Evolutionary conservation across 495 filamentous ascomycete genomes (phyloP).

Genomic region (Staphylotrichum longicolle): DNA sequence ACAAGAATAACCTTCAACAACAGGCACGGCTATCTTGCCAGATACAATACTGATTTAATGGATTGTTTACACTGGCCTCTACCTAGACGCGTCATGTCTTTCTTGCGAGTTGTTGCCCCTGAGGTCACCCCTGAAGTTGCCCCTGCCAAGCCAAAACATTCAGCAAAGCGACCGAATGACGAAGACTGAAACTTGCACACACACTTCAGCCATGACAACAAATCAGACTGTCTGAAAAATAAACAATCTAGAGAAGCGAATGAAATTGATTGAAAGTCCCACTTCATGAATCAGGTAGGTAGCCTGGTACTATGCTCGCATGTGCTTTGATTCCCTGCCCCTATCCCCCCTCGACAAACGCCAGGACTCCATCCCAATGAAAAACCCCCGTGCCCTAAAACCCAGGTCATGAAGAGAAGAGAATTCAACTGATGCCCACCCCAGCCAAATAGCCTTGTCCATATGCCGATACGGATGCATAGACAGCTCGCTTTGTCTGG

Average conservation of each 20-base stretch:
- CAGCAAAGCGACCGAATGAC: not conserved
- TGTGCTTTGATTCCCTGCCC: not conserved
- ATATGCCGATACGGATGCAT: not conserved
- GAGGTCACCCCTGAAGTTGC: not conserved
- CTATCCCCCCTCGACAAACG: not conserved
- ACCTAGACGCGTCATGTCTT: no score
- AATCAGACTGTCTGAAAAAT: no score
- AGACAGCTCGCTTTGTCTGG: not conserved
- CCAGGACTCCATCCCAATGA: conserved; percentile 1
- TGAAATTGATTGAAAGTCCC: no score
- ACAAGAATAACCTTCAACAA: no score
- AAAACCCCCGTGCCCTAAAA: not conserved
- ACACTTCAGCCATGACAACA: not conserved
- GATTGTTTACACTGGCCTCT: no score
- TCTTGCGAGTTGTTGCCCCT: not conserved
- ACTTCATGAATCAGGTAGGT: no score
- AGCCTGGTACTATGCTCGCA: no score
- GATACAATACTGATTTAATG: no score
- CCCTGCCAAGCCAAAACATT: conserved; percentile 11
- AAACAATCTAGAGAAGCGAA: no score
- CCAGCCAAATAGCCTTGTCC: not conserved
- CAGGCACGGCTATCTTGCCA: no score
- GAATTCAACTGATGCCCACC: not conserved
- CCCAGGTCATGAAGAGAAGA: conserved; percentile 1
- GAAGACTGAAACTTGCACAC: not conserved